Conservation (phyloP, 1,139 yeast genomes). For the Yamadazyma blattariae region DNA sequence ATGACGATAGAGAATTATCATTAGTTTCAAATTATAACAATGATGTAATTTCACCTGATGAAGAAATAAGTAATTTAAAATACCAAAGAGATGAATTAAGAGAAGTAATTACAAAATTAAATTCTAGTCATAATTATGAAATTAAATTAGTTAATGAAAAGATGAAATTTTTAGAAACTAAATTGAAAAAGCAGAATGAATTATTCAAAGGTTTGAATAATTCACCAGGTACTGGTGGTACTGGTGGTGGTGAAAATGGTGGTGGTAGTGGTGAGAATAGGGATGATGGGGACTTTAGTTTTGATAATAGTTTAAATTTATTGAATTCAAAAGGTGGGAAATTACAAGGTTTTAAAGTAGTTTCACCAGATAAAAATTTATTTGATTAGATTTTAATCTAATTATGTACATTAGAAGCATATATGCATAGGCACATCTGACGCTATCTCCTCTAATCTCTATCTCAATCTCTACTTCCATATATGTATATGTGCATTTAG, state of each 20-base stretch:
- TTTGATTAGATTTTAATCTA: conserved; percentile 19
- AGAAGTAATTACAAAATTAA: conserved; percentile 45
- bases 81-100: conserved; percentile 59
- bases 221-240: not conserved
- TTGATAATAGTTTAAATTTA: conserved; percentile 5
- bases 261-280: not conserved
- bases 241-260: not conserved
- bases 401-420: conserved; percentile 1
- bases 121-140: conserved; percentile 35
- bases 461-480: no score
- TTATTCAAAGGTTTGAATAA: conserved; percentile 14
- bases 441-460: not conserved
- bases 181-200: conserved; percentile 30
- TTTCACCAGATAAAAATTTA: conserved; percentile 35
- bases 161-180: conserved; percentile 36
- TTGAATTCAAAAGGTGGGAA: conserved; percentile 29
- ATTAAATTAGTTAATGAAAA: conserved; percentile 42
- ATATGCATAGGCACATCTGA: not conserved
- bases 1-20: conserved; percentile 20
- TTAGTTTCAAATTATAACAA: conserved; percentile 14
- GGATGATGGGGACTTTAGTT: not conserved
- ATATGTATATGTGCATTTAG: no score
- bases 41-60: conserved; percentile 6
- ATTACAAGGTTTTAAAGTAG: conserved; percentile 41
- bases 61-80: conserved; percentile 31